Evolutionary conservation across 805 yeast species (phyloP), one percentile per base, ranked within the genome.

Genomic region (Candida silvicultrix): DNA sequence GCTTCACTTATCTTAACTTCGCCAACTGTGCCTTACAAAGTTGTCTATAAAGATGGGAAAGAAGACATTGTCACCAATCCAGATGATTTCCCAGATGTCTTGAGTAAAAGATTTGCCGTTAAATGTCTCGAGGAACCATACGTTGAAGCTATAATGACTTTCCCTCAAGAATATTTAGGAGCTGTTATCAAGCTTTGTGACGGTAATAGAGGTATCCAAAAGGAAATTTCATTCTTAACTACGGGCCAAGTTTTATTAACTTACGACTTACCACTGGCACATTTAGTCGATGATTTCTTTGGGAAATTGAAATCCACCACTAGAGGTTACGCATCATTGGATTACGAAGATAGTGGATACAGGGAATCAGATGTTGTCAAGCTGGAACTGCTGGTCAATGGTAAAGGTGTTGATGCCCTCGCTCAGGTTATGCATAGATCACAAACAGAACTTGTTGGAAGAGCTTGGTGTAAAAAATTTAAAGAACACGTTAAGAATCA

Each of bases 281-380:
- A 89, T 58, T 68, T 92, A 32, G 96, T 94, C 6, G 97, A 92
- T 59, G 97, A 94, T 66, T 92, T 92, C 63, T 90, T 94, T 64
- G 98, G 98, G 2, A 88, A 86, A 61, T 71, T 92, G 48, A 92
- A 92, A 62, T 90, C 97, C 2, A 75, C 81, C 1, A 88, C 98
- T 0, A 80, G 81, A 58, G 99, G 99, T 1, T 92, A 87, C 65
- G 98, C 96, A 0, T 87, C 97, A 0, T 70, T 92, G 44, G 98
- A 92, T 66, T 92, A 92, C 59, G 97, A 94, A 56, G 98, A 92
- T 59, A 81, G 85, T 5, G 99, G 98, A 0, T 92, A 89, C 66
- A 74, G 70, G 52, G 75, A 78, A 31, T 80, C 95, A 1, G 89
- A 87, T 58, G 79, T 92, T 20, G 89, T 87, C 31, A 94, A 92